phyloP scores from a whole-genome alignment of 345 rosid genomes.

The Gossypium thurberi region DNA sequence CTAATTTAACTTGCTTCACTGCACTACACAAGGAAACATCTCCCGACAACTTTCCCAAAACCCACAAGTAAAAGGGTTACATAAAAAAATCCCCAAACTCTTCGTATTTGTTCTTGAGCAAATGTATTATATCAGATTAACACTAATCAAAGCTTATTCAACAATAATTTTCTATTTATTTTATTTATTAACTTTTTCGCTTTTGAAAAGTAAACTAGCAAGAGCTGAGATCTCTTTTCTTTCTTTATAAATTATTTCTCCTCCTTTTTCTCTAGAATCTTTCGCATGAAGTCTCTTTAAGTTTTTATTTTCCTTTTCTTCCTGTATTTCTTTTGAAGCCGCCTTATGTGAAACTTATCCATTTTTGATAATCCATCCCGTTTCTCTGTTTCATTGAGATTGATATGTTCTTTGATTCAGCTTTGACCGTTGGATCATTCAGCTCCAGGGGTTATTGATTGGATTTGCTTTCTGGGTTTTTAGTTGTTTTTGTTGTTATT shows the following conservation, averaged over 20 bases:
- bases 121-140: not conserved
- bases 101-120: not conserved
- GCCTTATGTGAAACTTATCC: not conserved
- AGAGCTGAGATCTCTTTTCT: not conserved
- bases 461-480: not conserved
- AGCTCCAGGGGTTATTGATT: conserved; percentile 8
- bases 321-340: not conserved
- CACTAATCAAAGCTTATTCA: conserved; percentile 13
- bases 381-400: conserved; percentile 14
- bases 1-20: not conserved
- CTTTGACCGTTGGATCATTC: conserved; percentile 25
- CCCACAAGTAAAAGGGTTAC: not conserved
- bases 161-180: not conserved
- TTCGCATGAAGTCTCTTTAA: conserved; percentile 8
- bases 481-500: too few species aligned
- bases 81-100: not conserved
- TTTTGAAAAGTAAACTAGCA: conserved; percentile 17
- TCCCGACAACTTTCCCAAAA: not conserved
- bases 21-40: conserved; percentile 36
- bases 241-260: not conserved
- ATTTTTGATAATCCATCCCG: conserved; percentile 5
- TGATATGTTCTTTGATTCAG: conserved; percentile 14
- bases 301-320: not conserved
- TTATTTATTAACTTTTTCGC: not conserved
- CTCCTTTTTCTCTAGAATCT: not conserved